Evolutionary conservation across 1,284 basidiomycete species (phyloP).

Genomic region (Pseudozyma hubeiensis): DNA sequence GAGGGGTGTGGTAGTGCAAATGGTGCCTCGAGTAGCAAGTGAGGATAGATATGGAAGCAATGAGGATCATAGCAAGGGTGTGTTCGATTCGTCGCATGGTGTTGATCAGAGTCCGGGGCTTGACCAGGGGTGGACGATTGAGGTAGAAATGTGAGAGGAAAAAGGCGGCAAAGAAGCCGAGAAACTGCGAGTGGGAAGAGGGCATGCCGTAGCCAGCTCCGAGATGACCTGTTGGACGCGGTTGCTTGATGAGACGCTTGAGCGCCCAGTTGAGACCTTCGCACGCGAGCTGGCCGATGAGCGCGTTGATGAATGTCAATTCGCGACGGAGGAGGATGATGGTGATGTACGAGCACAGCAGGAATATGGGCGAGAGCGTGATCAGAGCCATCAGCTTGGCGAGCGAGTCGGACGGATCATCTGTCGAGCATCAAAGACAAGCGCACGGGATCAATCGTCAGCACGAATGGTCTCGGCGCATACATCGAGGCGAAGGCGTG

Average conservation of each 20-base stretch:
- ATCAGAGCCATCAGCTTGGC: slow-evolving; percentile 58
- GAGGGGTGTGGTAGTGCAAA: slow-evolving; percentile 78
- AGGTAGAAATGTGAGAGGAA: slow-evolving; percentile 79
- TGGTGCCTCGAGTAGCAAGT: slow-evolving; percentile 85
- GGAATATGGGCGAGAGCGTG: slow-evolving; percentile 64
- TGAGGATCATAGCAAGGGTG: slow-evolving; percentile 72
- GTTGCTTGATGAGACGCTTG: slow-evolving; percentile 78
- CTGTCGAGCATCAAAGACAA: neutral
- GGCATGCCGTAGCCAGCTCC: slow-evolving; percentile 86
- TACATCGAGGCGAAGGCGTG: neutral
- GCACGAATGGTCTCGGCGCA: slow-evolving; percentile 23
- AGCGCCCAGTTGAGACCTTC: slow-evolving; percentile 80
- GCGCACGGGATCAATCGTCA: neutral
- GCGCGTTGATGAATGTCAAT: slow-evolving; percentile 81
- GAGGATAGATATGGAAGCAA: slow-evolving; percentile 74
- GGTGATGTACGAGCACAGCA: slow-evolving; percentile 76
- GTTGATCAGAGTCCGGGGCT: slow-evolving; percentile 56
- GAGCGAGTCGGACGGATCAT: slow-evolving; percentile 54
- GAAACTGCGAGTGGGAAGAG: slow-evolving; percentile 87
- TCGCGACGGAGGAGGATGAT: slow-evolving; percentile 82
- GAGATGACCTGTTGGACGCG: slow-evolving; percentile 77
- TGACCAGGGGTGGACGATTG: slow-evolving; percentile 76
- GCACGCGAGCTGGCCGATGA: slow-evolving; percentile 80
- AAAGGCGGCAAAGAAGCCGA: slow-evolving; percentile 86
- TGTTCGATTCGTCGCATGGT: slow-evolving; percentile 53